phyloP scores from a whole-genome alignment of 495 filamentous ascomycete genomes.

The Rostrohypoxylon terebratum region DNA sequence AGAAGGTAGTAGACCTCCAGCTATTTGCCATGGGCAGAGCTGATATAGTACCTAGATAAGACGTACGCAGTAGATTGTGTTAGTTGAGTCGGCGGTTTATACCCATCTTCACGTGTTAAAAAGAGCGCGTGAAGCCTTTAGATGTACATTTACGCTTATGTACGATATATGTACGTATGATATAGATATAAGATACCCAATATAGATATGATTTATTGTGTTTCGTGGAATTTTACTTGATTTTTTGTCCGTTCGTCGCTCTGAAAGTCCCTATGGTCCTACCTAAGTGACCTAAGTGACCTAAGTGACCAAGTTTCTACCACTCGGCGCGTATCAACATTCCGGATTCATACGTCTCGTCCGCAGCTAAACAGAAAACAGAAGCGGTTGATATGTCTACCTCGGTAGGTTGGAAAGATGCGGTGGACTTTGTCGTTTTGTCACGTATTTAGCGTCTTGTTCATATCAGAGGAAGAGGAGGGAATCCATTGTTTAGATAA shows the following conservation, averaged over 20 bases:
- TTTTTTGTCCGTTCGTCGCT: background rate
- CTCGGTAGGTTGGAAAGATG: background rate
- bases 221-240: background rate
- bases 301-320: slow-evolving; percentile 1
- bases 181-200: slow-evolving; percentile 38
- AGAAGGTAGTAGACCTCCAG: slow-evolving; percentile 15
- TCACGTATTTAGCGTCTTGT: background rate
- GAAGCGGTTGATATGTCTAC: background rate
- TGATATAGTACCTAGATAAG: slow-evolving; percentile 20
- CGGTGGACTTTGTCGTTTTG: background rate
- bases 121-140: slow-evolving; percentile 5
- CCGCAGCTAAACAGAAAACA: background rate
- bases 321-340: slow-evolving; percentile 3
- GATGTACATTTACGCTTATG: slow-evolving; percentile 10
- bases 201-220: slow-evolving; percentile 30
- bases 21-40: slow-evolving; percentile 13
- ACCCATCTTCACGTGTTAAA: slow-evolving; percentile 2
- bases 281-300: background rate
- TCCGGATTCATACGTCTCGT: slow-evolving; percentile 11
- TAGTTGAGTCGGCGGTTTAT: slow-evolving; percentile 17
- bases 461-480: background rate
- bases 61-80: slow-evolving; percentile 8
- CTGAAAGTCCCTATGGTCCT: background rate
- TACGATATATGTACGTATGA: background rate
- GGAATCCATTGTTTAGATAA: background rate